Evolutionary conservation across 2,329 filamentous ascomycete species (phyloP).

Genomic region (Lasiodiplodia sp.): DNA sequence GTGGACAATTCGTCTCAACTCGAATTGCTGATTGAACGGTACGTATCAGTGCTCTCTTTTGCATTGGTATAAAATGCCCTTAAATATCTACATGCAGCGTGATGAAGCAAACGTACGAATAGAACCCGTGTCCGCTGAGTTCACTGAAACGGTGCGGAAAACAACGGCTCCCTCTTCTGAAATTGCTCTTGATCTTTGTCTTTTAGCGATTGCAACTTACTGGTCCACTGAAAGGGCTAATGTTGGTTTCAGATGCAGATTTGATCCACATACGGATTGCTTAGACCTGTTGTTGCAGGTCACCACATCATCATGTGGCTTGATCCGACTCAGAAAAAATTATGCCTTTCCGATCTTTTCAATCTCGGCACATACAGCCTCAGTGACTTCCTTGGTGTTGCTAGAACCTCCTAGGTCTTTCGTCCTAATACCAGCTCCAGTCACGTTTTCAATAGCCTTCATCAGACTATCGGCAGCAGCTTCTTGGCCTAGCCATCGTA

Average conservation of each 20-base stretch:
- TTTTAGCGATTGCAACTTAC: background rate
- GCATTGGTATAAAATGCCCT: background rate
- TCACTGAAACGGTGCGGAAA: slow-evolving; percentile 6
- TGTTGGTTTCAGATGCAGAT: background rate
- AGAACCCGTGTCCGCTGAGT: slow-evolving; percentile 15
- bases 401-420: slow-evolving; percentile 66
- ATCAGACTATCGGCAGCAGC: slow-evolving; percentile 65
- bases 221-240: background rate
- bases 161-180: slow-evolving; percentile 10
- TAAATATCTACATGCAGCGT: slow-evolving; percentile 16
- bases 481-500: slow-evolving; percentile 67
- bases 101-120: slow-evolving; percentile 7
- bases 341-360: slow-evolving; percentile 48
- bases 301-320: background rate
- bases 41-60: background rate
- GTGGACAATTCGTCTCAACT: background rate
- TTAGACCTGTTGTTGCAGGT: background rate
- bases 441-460: slow-evolving; percentile 67
- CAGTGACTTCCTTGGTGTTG: slow-evolving; percentile 65
- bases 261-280: background rate
- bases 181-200: background rate
- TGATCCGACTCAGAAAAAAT: slow-evolving; percentile 11
- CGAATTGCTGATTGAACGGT: background rate
- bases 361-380: slow-evolving; percentile 63
- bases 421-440: slow-evolving; percentile 62